Evolutionary conservation across 1,284 basidiomycete species (phyloP).

Genomic region (Hortiboletus rubellus): DNA sequence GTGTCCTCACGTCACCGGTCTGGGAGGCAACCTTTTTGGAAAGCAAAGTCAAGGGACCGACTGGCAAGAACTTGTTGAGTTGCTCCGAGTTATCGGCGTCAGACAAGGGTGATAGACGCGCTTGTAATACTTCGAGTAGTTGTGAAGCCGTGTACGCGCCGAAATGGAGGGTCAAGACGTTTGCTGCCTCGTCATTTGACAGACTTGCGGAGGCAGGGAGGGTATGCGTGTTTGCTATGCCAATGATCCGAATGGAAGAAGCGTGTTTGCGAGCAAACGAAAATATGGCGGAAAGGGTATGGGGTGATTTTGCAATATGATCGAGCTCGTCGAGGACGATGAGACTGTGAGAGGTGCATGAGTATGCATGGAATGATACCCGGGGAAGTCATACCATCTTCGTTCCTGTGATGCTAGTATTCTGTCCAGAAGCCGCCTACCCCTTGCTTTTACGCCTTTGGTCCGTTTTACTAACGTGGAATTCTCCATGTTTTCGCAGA

Average conservation of each 20-base stretch:
- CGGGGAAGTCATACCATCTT: conserved; percentile 54
- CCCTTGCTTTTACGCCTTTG: conserved; percentile 43
- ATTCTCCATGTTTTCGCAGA: conserved; percentile 55
- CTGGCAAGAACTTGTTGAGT: conserved; percentile 58
- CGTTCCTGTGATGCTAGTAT: conserved; percentile 38
- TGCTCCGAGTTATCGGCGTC: conserved; percentile 34
- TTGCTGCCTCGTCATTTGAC: conserved; percentile 26
- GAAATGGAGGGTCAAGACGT: conserved; percentile 70
- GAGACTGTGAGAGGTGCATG: conserved; percentile 45
- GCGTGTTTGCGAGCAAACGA: conserved; percentile 54
- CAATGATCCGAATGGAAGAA: conserved; percentile 57
- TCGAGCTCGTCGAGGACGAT: conserved; percentile 80
- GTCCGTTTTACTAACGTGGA: conserved; percentile 39
- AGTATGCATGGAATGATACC: background rate
- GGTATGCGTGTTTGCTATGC: conserved; percentile 83
- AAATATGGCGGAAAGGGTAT: conserved; percentile 61
- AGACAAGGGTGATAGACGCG: conserved; percentile 53
- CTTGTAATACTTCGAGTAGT: conserved; percentile 62
- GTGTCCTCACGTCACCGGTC: conserved; percentile 74
- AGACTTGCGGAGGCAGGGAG: conserved; percentile 49
- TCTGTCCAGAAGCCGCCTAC: conserved; percentile 43
- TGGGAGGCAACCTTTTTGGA: conserved; percentile 75
- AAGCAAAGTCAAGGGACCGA: conserved; percentile 61
- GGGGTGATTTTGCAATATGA: conserved; percentile 61
- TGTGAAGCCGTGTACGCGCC: conserved; percentile 70